phyloP scores from a whole-genome alignment of 139 green algal species.

The Parachlorella kessleri region DNA sequence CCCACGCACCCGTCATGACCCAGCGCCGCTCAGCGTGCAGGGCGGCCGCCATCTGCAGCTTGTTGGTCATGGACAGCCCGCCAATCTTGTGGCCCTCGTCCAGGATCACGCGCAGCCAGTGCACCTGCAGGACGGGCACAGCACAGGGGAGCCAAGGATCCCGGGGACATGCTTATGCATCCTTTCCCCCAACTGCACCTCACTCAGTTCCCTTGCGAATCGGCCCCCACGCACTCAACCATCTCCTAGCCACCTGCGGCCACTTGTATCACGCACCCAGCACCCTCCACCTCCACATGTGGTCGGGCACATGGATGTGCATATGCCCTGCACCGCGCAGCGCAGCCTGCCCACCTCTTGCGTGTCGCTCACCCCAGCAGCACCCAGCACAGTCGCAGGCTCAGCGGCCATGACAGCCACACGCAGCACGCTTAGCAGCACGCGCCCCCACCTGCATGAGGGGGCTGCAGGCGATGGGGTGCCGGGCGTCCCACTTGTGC shows the following conservation, averaged over 20 bases:
- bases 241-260: too few relatives aligned
- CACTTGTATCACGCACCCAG: too few relatives aligned
- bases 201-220: too few relatives aligned
- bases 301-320: too few relatives aligned
- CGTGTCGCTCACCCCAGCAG: neutral
- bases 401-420: too few relatives aligned
- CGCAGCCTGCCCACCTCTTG: neutral
- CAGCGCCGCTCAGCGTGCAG: conserved; percentile 85
- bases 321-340: neutral
- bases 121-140: conserved; percentile 80
- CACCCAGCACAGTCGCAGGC: neutral
- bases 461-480: conserved; percentile 1
- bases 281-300: too few relatives aligned
- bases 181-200: too few relatives aligned
- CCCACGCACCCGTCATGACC: conserved; percentile 84
- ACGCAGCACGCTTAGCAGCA: too few relatives aligned
- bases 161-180: too few relatives aligned
- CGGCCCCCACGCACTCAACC: too few relatives aligned
- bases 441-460: conserved; percentile 37
- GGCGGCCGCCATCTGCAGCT: conserved; percentile 73
- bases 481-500: conserved; percentile 52
- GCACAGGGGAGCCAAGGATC: too few relatives aligned
- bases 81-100: conserved; percentile 96
- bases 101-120: conserved; percentile 92
- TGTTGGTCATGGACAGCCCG: conserved; percentile 78